Base-by-base conservation (phyloP, 192 early-diverging fungal genomes). In the Umbelopsis isabellina region DNA sequence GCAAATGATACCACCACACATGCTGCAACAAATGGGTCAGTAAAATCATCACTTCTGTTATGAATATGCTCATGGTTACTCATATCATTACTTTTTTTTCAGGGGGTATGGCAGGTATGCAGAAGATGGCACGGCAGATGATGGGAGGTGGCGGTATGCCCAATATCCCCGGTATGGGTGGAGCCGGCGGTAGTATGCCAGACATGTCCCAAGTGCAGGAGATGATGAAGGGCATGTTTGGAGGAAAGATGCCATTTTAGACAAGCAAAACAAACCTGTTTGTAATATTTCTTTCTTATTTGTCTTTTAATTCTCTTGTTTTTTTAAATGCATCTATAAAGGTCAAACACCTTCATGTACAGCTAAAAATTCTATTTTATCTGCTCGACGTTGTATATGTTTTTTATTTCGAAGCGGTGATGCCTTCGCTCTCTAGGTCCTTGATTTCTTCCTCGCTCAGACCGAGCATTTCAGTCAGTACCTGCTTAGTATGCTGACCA, bases 1-100 rank as follows among this genome's bases (percentile, higher is more conserved):
- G 13, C 76, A 77, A 51, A 88, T 88, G 84, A 67, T 86, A 49
- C 83, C 83, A 67, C 84, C 85, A 20, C 83, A 84, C 53, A 91
- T 91, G 85, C 84, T 97, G 72, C 85, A 92, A 77, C 87, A 93
- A 76, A 95, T 96, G 92, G 86, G 81, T 46, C 49, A 71, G 13
- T 51, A 64, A 22, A 61, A 72, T 70, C 66, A 55, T 48, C 18
- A 69, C 77, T 73, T 72, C 70, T 72, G 67, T 49, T 15, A 67
- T 72, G 20, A 67, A 70, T 46, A 68, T 69, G 20, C 48, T 78
- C 25, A 49, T 69, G 18, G 70, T 71, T 22, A 73, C 75, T 78
- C 44, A 68, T 74, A 72, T 78, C 44, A 68, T 74, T 22, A 70
- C 66, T 12, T 25, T 11, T 9, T 61, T 1, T 35, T 16, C 65